These are phyloP conservation scores for Jamesozyma gamospora DNA, from an alignment of 805 yeast species.

Conservation along the genomic window DNA sequence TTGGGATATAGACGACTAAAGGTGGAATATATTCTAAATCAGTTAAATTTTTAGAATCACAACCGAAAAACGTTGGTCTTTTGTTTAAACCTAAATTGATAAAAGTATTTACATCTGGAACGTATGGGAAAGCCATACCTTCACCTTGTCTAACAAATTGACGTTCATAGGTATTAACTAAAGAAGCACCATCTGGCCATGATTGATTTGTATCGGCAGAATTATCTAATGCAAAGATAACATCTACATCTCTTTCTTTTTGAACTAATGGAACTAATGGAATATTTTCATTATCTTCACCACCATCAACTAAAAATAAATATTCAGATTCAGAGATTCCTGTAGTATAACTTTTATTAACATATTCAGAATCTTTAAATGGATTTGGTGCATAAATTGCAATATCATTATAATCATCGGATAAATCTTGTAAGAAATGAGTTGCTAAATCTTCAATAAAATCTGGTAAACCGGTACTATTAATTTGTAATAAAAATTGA, in stretches of 20 bases:
- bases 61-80: conserved; percentile 75
- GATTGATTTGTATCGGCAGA: conserved; percentile 48
- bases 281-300: conserved; percentile 54
- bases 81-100: conserved; percentile 49
- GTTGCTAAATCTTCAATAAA: conserved; percentile 31
- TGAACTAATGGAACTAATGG: conserved; percentile 58
- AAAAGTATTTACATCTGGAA: conserved; percentile 61
- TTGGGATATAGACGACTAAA: conserved; percentile 67
- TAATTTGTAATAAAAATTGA: conserved; percentile 45
- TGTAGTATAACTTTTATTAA: conserved; percentile 24
- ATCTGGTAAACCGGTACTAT: conserved; percentile 38
- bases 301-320: conserved; percentile 59
- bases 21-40: conserved; percentile 52
- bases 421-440: conserved; percentile 38
- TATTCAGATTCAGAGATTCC: conserved; percentile 33
- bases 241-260: conserved; percentile 49
- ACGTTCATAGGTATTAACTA: conserved; percentile 46
- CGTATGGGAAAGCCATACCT: conserved; percentile 65
- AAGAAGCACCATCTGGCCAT: conserved; percentile 64
- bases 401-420: conserved; percentile 49
- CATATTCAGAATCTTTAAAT: conserved; percentile 37
- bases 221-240: conserved; percentile 57
- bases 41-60: conserved; percentile 57
- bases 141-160: conserved; percentile 46
- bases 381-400: conserved; percentile 72